Evolutionary conservation across 164 flowering plant genomes (phyloP).

Genomic region (Brasenia schreberi): DNA sequence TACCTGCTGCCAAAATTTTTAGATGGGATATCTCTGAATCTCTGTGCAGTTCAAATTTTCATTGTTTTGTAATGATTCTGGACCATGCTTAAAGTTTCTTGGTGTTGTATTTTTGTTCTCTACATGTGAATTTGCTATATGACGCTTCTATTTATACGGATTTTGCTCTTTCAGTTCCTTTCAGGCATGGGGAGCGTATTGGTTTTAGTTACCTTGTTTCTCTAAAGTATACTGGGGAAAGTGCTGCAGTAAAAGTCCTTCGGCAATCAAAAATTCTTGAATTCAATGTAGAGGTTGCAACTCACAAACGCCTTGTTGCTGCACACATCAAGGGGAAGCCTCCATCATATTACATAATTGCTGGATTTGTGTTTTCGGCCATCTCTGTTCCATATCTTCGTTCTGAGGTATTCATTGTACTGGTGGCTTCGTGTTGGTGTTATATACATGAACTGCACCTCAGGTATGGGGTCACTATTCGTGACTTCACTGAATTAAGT

Average conservation of each 20-base stretch:
- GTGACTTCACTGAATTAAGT: too few species aligned
- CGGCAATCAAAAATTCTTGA: slow-evolving; percentile 40
- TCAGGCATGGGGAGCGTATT: slow-evolving; percentile 95
- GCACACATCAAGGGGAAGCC: slow-evolving; percentile 69
- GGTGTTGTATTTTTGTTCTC: too few species aligned
- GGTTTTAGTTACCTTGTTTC: slow-evolving; percentile 95
- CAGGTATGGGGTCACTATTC: background rate
- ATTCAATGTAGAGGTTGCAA: slow-evolving; percentile 46
- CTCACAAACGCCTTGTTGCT: slow-evolving; percentile 58
- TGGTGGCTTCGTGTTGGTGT: background rate
- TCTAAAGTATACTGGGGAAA: slow-evolving; percentile 84
- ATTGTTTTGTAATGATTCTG: too few species aligned
- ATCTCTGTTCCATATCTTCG: slow-evolving; percentile 85
- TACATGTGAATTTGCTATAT: background rate
- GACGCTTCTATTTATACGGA: background rate
- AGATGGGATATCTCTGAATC: too few species aligned
- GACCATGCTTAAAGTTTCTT: too few species aligned
- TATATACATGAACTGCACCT: background rate
- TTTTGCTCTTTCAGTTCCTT: slow-evolving; percentile 55
- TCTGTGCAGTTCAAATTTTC: too few species aligned
- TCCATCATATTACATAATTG: slow-evolving; percentile 81
- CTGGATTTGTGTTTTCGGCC: slow-evolving; percentile 74
- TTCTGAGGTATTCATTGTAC: slow-evolving; percentile 50
- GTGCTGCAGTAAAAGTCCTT: slow-evolving; percentile 56
- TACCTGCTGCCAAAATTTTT: too few species aligned